Percentiles rank a stretch among this genome's conserved stretches.
These are phyloP conservation scores for Backusella luteola DNA, from an alignment of 192 early-diverging fungal genomes.

Conservation along the genomic window DNA sequence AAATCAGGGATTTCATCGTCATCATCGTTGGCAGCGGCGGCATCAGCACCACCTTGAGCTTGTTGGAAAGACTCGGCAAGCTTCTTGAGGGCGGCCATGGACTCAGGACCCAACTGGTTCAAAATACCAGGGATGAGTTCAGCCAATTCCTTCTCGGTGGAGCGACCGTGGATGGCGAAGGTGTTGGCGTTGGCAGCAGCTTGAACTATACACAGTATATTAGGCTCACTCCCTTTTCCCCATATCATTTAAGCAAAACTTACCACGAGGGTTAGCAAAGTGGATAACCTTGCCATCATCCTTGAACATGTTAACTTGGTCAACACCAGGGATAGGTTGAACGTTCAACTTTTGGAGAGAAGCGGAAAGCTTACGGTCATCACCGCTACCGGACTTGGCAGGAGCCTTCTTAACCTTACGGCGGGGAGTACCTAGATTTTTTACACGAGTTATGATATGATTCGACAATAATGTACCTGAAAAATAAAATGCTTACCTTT, in stretches of 20 bases:
- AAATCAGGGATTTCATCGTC: constrained; percentile 97
- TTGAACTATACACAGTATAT: constrained; percentile 52
- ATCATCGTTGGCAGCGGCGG: constrained; percentile 45
- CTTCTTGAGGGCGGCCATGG: constrained; percentile 82
- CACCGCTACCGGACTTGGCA: constrained; percentile 57
- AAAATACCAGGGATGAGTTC: constrained; percentile 81
- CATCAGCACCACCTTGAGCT: constrained; percentile 44
- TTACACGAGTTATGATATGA: not conserved
- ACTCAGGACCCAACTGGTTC: constrained; percentile 86
- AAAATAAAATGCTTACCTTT: constrained; percentile 37
- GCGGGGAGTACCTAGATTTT: constrained; percentile 85
- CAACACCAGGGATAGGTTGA: constrained; percentile 81
- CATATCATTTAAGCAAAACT: not conserved
- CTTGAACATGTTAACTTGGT: constrained; percentile 99
- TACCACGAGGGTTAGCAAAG: constrained; percentile 88
- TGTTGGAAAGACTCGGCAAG: constrained; percentile 85
- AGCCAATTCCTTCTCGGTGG: constrained; percentile 80
- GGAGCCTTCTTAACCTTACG: constrained; percentile 84
- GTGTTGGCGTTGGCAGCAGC: constrained; percentile 88
- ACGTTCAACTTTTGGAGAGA: constrained; percentile 91
- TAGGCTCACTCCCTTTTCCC: too few species aligned
- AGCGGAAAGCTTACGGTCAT: constrained; percentile 94
- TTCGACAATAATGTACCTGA: not conserved
- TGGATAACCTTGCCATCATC: constrained; percentile 90
- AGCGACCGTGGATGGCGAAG: constrained; percentile 87